A percentile compares a stretch with the other conserved stretches of the same genome.
These are phyloP conservation scores for Voacanga thouarsii DNA, from an alignment of 257 asterid genomes.

Conservation along the genomic window DNA sequence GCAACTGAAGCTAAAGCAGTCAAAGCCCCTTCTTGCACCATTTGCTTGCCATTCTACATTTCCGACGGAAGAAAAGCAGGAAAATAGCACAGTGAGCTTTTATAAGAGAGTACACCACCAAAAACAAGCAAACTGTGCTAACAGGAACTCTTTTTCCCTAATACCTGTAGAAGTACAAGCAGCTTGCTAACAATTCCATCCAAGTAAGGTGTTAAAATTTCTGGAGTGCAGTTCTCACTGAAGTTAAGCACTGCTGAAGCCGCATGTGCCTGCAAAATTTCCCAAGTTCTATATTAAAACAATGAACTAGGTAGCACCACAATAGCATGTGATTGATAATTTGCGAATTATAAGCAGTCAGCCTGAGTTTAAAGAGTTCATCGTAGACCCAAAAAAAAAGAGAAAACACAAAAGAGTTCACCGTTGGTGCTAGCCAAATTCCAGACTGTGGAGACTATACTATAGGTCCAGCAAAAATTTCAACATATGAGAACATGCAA, in stretches of 20 bases:
- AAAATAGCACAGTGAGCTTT: background rate
- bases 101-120: background rate
- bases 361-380: background rate
- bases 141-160: conserved; percentile 7
- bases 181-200: conserved; percentile 83
- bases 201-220: conserved; percentile 74
- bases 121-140: background rate
- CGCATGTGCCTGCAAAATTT: conserved; percentile 77
- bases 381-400: background rate
- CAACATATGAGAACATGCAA: background rate
- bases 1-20: conserved; percentile 96
- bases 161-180: conserved; percentile 81
- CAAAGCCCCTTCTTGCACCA: conserved; percentile 98
- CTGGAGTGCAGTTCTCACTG: conserved; percentile 92
- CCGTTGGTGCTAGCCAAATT: background rate
- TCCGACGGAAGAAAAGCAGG: conserved; percentile 8
- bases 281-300: conserved; percentile 3
- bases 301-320: background rate
- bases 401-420: background rate
- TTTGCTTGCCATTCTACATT: conserved; percentile 87
- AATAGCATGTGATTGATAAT: background rate
- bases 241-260: conserved; percentile 95
- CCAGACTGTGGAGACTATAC: background rate
- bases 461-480: background rate
- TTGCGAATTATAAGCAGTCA: too few relatives aligned